Conservation (phyloP, 768 basidiomycete species). For the Chalciporus pseudorubinellus region DNA sequence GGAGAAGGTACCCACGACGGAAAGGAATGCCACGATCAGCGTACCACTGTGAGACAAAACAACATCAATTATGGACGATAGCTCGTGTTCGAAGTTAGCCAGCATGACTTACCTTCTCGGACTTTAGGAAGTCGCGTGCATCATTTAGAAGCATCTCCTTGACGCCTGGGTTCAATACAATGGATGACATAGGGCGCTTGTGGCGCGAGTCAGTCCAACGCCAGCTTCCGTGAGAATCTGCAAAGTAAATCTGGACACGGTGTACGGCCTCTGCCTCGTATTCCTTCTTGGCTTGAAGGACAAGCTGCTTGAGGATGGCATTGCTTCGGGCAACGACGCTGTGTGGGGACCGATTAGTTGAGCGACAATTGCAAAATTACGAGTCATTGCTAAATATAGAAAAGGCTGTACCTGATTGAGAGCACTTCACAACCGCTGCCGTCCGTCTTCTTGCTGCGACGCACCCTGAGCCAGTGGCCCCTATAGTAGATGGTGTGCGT, state of each 20-base stretch:
- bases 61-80: neutral
- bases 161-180: conserved; percentile 84
- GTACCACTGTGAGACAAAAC: conserved; percentile 60
- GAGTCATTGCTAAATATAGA: conserved; percentile 15
- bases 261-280: conserved; percentile 87
- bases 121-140: conserved; percentile 77
- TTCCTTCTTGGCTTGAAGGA: conserved; percentile 85
- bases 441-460: conserved; percentile 66
- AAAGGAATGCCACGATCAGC: conserved; percentile 92
- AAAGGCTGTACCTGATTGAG: conserved; percentile 58
- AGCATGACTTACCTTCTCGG: conserved; percentile 60
- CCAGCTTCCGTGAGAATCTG: conserved; percentile 86
- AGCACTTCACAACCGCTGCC: conserved; percentile 69
- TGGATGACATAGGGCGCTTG: conserved; percentile 85
- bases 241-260: conserved; percentile 86
- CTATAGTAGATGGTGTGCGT: conserved; percentile 87
- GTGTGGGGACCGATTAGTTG: conserved; percentile 14
- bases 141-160: conserved; percentile 87
- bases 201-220: conserved; percentile 84
- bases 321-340: conserved; percentile 85
- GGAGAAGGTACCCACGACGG: conserved; percentile 82
- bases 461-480: conserved; percentile 80
- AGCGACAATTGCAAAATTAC: conserved; percentile 1
- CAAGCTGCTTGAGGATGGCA: conserved; percentile 82
- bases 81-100: neutral